Conservation (phyloP, 2,329 filamentous ascomycete genomes). For the Ceratocystis colombiana region DNA sequence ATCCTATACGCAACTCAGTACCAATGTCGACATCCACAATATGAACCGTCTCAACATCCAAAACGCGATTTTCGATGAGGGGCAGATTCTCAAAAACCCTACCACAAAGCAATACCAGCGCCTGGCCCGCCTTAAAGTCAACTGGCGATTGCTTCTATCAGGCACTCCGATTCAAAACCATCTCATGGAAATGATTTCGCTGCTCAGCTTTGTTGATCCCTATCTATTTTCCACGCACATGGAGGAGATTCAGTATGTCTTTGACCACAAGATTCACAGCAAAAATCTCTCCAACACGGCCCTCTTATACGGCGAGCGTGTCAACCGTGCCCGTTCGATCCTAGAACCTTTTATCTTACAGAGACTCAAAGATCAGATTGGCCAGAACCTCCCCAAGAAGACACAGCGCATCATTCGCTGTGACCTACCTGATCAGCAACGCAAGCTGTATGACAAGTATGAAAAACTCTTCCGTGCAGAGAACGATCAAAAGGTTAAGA, state of each 20-base stretch:
- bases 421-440: slow-evolving; percentile 63
- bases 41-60: slow-evolving; percentile 43
- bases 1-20: slow-evolving; percentile 50
- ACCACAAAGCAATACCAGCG: slow-evolving; percentile 72
- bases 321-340: slow-evolving; percentile 78
- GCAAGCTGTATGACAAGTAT: slow-evolving; percentile 58
- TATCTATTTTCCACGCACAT: slow-evolving; percentile 61
- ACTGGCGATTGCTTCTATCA: slow-evolving; percentile 72
- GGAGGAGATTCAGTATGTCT: slow-evolving; percentile 73
- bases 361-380: slow-evolving; percentile 83
- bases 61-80: slow-evolving; percentile 76
- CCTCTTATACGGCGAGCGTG: slow-evolving; percentile 76
- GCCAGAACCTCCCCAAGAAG: slow-evolving; percentile 75
- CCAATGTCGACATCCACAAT: slow-evolving; percentile 41
- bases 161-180: slow-evolving; percentile 95
- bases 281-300: slow-evolving; percentile 70
- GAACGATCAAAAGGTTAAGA: slow-evolving; percentile 11
- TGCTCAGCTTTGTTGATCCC: slow-evolving; percentile 91
- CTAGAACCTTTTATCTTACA: slow-evolving; percentile 91
- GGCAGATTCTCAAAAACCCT: slow-evolving; percentile 84
- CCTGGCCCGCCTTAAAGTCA: slow-evolving; percentile 63
- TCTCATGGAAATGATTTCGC: slow-evolving; percentile 76
- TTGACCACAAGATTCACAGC: slow-evolving; percentile 82
- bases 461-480: slow-evolving; percentile 55
- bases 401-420: slow-evolving; percentile 69